Evolutionary conservation across 2,329 filamentous ascomycete species (phyloP), one percentile per base, ranked within the genome.

Genomic region (Teratosphaeria viscida): DNA sequence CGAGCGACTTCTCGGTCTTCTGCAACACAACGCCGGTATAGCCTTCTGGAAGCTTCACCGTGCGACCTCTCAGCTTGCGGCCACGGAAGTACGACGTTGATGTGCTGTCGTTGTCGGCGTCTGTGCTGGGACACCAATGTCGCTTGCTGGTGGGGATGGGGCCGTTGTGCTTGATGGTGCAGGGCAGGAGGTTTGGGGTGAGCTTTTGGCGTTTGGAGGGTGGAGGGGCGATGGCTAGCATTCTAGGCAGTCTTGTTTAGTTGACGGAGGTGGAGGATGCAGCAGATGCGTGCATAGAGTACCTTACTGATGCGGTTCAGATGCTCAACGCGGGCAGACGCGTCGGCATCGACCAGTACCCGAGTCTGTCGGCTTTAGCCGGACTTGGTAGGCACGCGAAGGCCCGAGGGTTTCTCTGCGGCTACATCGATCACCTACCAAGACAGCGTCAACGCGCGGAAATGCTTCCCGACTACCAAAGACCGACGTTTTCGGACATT

Each of bases 121-220:
- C 47, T 35, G 58, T 26, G 8, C 53, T 73, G 0, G 89, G 88
- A 5, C 76, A 79, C 90, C 91, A 96, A 71, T 89, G 90, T 52
- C 84, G 78, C 26, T 82, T 73, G 5, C 82, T 77, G 1, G 84
- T 78, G 56, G 85, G 81, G 58, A 92, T 78, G 1, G 85, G 79
- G 1, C 92, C 92, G 66, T 88, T 84, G 73, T 95, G 87, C 67
- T 92, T 82, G 69, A 96, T 84, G 58, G 84, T 83, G 68, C 89
- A 94, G 3, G 92, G 91, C 14, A 96, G 79, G 23, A 96, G 76
- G 68, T 96, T 87, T 3, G 87, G 82, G 0, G 79, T 83, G 58
- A 78, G 78, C 61, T 79, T 78, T 58, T 43, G 27, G 54, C 26
- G 53, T 43, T 39, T 5, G 49, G 29, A 55, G 58, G 57, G 16